These are phyloP conservation scores for Oenanthe sinensis DNA, from an alignment of 129 eudicot genomes.

Conservation along the genomic window DNA sequence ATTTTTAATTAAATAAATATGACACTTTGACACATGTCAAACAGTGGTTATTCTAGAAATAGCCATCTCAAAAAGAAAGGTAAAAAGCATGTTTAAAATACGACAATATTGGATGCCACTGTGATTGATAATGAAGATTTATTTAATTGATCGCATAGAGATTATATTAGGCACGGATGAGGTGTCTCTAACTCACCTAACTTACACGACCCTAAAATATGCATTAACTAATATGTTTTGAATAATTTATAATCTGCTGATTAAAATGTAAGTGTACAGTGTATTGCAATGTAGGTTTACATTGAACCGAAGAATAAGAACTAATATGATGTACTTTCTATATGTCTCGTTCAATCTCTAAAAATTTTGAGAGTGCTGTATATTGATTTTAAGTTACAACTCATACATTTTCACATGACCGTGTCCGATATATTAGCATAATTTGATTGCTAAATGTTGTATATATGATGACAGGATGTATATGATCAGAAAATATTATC, in stretches of 20 bases:
- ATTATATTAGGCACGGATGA: conserved; percentile 9
- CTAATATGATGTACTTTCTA: too few relatives aligned
- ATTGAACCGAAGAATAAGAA: too few relatives aligned
- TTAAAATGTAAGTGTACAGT: too few relatives aligned
- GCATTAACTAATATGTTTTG: neutral
- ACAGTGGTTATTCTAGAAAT: neutral
- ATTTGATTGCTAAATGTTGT: too few relatives aligned
- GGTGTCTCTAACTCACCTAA: conserved; percentile 6
- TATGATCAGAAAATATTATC: too few relatives aligned
- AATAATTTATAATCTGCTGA: neutral
- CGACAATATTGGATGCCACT: conserved; percentile 16
- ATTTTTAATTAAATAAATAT: neutral
- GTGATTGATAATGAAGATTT: conserved; percentile 2
- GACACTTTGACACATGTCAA: conserved; percentile 11
- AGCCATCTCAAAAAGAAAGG: conserved; percentile 12
- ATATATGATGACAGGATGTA: too few relatives aligned
- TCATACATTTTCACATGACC: too few relatives aligned
- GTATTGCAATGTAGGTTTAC: too few relatives aligned
- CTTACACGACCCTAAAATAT: neutral
- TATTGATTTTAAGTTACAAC: too few relatives aligned
- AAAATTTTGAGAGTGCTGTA: too few relatives aligned
- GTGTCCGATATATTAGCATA: too few relatives aligned
- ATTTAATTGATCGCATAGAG: neutral
- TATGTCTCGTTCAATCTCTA: too few relatives aligned
- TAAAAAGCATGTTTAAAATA: conserved; percentile 7